Conservation (phyloP, 352 stramenopile genomes). For the Phytophthora tubulina region DNA sequence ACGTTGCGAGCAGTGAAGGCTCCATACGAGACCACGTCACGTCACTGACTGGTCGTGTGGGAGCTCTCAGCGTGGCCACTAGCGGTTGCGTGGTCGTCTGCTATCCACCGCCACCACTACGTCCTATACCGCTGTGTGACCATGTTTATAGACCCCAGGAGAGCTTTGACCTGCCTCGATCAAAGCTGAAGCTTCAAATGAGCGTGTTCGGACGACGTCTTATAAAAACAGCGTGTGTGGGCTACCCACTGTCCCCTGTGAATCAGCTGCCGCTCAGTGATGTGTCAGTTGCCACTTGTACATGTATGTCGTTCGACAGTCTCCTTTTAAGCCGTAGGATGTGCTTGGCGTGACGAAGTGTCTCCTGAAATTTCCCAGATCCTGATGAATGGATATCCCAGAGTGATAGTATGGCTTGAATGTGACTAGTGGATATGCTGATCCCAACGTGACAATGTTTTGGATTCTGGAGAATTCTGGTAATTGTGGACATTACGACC, state of each 20-base stretch:
- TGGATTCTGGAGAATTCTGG: too few species aligned
- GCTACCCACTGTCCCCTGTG: conserved; percentile 75
- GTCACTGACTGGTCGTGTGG: conserved; percentile 81
- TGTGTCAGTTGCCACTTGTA: too few species aligned
- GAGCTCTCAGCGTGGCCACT: conserved; percentile 75
- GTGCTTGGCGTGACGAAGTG: too few species aligned
- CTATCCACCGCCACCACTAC: conserved; percentile 3
- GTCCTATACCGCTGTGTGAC: conserved; percentile 17
- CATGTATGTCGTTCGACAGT: too few species aligned
- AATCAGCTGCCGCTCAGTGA: too few species aligned
- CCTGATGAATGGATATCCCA: too few species aligned
- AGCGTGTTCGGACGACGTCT: conserved; percentile 84
- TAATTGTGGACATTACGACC: too few species aligned
- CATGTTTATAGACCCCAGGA: conserved; percentile 32
- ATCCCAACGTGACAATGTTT: too few species aligned
- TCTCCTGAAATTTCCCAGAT: too few species aligned
- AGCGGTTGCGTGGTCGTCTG: conserved; percentile 60
- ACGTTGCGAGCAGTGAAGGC: conserved; percentile 80
- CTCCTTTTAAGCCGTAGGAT: too few species aligned
- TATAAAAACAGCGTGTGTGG: conserved; percentile 70
- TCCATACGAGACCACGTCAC: conserved; percentile 79
- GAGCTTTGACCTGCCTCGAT: conserved; percentile 34
- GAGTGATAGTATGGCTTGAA: too few species aligned
- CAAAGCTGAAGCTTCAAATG: conserved; percentile 40
- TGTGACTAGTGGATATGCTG: too few species aligned